Percentiles rank a stretch among this genome's conserved stretches.
phyloP scores from a whole-genome alignment of 2,329 filamentous ascomycete species.

The Claviceps monticola region DNA sequence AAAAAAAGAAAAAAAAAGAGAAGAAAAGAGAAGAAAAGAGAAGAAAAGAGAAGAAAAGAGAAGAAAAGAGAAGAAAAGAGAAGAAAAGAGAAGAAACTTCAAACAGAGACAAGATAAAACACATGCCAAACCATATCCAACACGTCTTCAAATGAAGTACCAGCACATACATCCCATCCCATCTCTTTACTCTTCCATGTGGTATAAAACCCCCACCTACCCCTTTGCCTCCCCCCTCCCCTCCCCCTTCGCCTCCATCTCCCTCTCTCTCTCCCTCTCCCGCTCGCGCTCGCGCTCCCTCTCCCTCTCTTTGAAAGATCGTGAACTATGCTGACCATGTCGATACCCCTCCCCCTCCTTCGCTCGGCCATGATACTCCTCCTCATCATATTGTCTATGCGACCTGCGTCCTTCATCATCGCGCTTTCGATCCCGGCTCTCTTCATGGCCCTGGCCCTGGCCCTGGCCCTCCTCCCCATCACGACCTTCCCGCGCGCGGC shows the following conservation, averaged over 20 bases:
- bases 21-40: neutral
- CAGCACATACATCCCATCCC: too few species aligned
- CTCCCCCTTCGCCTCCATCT: constrained; percentile 6
- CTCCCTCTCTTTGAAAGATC: constrained; percentile 11
- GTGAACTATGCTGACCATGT: constrained; percentile 9
- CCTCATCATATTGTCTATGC: constrained; percentile 11
- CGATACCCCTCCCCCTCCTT: constrained; percentile 6
- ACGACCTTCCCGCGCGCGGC: constrained; percentile 1
- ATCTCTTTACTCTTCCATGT: neutral
- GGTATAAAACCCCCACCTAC: neutral
- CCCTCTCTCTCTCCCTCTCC: constrained; percentile 9
- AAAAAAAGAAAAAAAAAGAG: too few species aligned
- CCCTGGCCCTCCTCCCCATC: constrained; percentile 10
- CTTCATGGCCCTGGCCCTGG: neutral
- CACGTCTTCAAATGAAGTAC: too few species aligned
- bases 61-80: neutral
- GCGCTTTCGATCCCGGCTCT: constrained; percentile 1
- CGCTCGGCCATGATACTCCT: constrained; percentile 9
- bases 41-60: neutral
- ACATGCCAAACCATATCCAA: neutral
- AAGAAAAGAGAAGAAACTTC: neutral
- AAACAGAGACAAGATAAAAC: neutral
- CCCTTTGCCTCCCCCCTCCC: constrained; percentile 3
- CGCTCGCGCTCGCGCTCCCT: too few species aligned
- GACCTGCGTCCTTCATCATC: constrained; percentile 11